Evolutionary conservation across 305 asterid genomes (phyloP).

Genomic region (Plantago coronopus): DNA sequence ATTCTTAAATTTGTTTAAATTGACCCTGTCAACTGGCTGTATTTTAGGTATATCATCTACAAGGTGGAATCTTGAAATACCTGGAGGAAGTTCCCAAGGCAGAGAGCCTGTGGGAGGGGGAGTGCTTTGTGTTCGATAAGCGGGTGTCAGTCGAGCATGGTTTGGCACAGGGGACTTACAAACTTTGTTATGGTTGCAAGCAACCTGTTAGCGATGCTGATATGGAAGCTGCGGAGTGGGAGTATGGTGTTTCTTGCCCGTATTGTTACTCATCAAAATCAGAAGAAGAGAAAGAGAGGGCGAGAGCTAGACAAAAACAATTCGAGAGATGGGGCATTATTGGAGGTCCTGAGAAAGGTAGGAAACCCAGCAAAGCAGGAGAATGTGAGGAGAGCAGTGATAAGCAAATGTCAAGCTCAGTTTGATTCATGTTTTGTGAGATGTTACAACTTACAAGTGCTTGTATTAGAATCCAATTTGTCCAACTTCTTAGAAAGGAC

Average conservation of each 20-base stretch:
- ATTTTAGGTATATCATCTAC: constrained; percentile 81
- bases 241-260: constrained; percentile 78
- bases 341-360: constrained; percentile 93
- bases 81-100: constrained; percentile 78
- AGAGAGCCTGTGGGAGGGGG: constrained; percentile 89
- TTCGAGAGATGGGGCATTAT: constrained; percentile 83
- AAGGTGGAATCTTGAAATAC: constrained; percentile 91
- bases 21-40: background rate
- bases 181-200: constrained; percentile 93
- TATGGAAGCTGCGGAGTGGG: constrained; percentile 87
- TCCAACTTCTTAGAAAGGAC: too few species aligned
- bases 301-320: constrained; percentile 81
- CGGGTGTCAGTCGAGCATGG: constrained; percentile 97
- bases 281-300: constrained; percentile 90
- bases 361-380: constrained; percentile 39
- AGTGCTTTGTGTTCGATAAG: constrained; percentile 91
- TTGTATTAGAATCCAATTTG: too few species aligned
- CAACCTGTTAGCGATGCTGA: constrained; percentile 79
- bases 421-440: constrained; percentile 14
- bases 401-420: constrained; percentile 36
- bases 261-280: constrained; percentile 76
- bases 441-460: too few species aligned
- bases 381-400: constrained; percentile 20
- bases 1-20: too few species aligned
- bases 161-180: constrained; percentile 67